Base-by-base conservation (phyloP, 2,329 filamentous ascomycete species). In the Colletotrichum sojae region DNA sequence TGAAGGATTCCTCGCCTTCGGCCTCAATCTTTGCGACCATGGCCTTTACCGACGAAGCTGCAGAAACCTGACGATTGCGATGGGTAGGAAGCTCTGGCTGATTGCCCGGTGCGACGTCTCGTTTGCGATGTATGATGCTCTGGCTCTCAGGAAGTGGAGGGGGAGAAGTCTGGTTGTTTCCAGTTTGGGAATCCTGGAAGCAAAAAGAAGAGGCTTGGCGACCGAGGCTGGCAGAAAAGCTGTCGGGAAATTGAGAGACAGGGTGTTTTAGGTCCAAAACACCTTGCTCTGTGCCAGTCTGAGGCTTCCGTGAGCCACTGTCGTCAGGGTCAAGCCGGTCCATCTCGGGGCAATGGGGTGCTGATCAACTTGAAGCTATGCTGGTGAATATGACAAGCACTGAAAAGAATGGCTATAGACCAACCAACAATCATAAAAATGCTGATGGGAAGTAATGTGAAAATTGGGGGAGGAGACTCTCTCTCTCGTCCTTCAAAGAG, bases 181-280 rank as follows among this genome's bases (percentile, higher is more conserved):
- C 45, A 61, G 51, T 45, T 22, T 31, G n/a, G 27, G 36, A 40
- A 5, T 31, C 45, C 40, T 67, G 49, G 27, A 16, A 12, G 39
- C 40, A 40, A 10, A 45, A 68, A 31, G 56, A 36, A 40, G 67
- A 49, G 40, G 57, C 18, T 22, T 67, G 59, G 18, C 69, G 70
- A 16, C 63, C 59, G 20, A 71, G 46, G 18, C 56, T 67, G n/a
- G 70, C 52, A 45, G 70, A 68, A 59, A 71, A 71, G 31, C 64
- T 63, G 16, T 64, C 69, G 10, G 59, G 57, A 3, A 69, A 65
- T 18, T 43, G 56, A n/a, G 59, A 54, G 20, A 71, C 31, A 9
- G 70, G 70, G 15, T 64, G 66, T 48, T 71, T 72, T 45, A 60
- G 61, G 25, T 72, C 57, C 6, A 72, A 61, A 12, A 71, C 39